Evolutionary conservation across 768 basidiomycete species (phyloP), one percentile per base, ranked within the genome.

Genomic region (Xerocomellus chrysenteron): DNA sequence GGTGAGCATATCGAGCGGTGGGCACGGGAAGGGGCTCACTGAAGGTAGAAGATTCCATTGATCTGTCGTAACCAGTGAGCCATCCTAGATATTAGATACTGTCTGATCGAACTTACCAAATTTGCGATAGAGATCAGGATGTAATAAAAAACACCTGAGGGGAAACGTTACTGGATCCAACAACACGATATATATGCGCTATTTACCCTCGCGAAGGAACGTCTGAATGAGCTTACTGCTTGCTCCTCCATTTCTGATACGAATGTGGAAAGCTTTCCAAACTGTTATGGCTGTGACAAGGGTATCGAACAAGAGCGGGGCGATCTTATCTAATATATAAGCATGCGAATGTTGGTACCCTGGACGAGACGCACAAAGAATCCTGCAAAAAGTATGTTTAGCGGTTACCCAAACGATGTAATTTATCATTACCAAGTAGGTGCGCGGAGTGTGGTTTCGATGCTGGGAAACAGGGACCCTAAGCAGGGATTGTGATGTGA

Each of bases 81-180:
- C 42, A 56, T 26, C n/a, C 43, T 21, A 36, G 13, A 26, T 10
- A 44, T 37, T 6, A 46, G n/a, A 39, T 28, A 42, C 26, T 54
- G 8, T 26, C 12, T 19, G 32, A 50, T 39, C 28, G 24, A 9
- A 64, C 76, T 57, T 52, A 80, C 80, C 76, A 92, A 74, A 74
- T 92, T 92, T 47, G 90, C 90, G 49, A 91, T 83, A n/a, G 90
- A 91, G 67, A 92, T 92, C 60, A 92, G 72, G 56, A 92, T 80
- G 66, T 90, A 92, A 66, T 92, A 92, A 70, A 91, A 92, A 58
- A 92, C 84, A 58, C 90, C 88, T 62, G 47, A 28, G 10, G 28
- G 41, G 32, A 50, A 41, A 46, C 47, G 47, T 51, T 30, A 59
- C 14, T 44, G 17, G 12, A 30, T 33, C 7, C 24, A 44, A 44